These are phyloP conservation scores for Coemansia sp. DNA, from an alignment of 192 early-diverging fungal species.

Conservation along the genomic window DNA sequence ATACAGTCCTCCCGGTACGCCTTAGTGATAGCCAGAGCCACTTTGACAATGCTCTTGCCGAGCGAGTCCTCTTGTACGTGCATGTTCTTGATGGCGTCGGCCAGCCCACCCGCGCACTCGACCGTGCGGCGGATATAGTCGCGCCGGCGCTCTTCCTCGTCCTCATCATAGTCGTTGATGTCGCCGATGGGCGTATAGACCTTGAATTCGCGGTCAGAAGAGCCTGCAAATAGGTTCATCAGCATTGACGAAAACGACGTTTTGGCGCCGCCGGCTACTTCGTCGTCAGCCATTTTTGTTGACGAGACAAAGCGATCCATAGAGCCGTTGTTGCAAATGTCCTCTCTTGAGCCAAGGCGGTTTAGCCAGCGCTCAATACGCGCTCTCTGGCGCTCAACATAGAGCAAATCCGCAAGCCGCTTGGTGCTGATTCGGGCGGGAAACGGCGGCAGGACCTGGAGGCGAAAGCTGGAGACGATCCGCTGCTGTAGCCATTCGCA, in stretches of 20 bases:
- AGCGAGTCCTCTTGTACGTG: slow-evolving; percentile 38
- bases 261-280: slow-evolving; percentile 20
- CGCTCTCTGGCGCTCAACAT: slow-evolving; percentile 37
- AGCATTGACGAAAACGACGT: slow-evolving; percentile 41
- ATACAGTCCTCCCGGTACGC: slow-evolving; percentile 22
- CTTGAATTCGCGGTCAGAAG: slow-evolving; percentile 27
- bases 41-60: slow-evolving; percentile 37
- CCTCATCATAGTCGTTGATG: slow-evolving; percentile 48
- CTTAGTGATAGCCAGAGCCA: slow-evolving; percentile 24
- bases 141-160: slow-evolving; percentile 46
- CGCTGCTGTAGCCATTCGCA: slow-evolving; percentile 50
- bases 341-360: slow-evolving; percentile 39
- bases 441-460: slow-evolving; percentile 47
- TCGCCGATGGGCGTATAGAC: slow-evolving; percentile 42
- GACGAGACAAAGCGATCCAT: slow-evolving; percentile 41
- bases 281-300: slow-evolving; percentile 23
- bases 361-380: slow-evolving; percentile 53
- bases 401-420: slow-evolving; percentile 14
- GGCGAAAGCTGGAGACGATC: slow-evolving; percentile 30
- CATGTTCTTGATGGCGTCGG: slow-evolving; percentile 21
- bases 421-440: slow-evolving; percentile 25
- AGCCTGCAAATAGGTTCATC: slow-evolving; percentile 35
- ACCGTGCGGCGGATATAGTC: slow-evolving; percentile 38
- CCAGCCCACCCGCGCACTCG: slow-evolving; percentile 29
- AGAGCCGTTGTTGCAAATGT: slow-evolving; percentile 32